Conservation (phyloP, 2,329 filamentous ascomycete genomes). For the Aspergillus aculeatus region DNA sequence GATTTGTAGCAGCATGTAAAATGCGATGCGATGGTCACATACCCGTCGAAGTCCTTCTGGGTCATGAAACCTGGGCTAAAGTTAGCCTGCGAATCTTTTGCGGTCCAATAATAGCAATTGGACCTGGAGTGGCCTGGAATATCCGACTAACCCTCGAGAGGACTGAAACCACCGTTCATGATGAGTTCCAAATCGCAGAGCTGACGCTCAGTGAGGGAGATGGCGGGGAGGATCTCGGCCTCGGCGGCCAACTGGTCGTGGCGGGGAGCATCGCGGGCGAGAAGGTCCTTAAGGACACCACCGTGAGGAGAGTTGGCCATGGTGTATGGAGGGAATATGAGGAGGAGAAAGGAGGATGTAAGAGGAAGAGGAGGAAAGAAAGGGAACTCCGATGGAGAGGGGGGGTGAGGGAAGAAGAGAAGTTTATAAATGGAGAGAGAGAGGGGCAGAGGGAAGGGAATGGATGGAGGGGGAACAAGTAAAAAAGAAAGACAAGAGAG, state of each 20-base stretch:
- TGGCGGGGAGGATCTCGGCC: constrained; percentile 80
- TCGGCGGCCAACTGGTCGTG: constrained; percentile 77
- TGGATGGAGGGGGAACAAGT: background rate
- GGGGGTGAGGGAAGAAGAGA: background rate
- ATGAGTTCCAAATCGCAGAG: constrained; percentile 97
- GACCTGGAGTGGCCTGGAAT: background rate
- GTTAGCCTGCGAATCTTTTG: constrained; percentile 10
- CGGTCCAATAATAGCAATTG: background rate
- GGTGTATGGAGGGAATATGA: constrained; percentile 15
- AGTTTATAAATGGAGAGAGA: background rate
- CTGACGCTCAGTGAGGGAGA: constrained; percentile 87
- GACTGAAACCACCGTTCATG: constrained; percentile 96
- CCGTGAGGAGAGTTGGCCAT: constrained; percentile 69
- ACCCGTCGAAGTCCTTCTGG: constrained; percentile 95
- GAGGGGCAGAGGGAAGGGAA: background rate
- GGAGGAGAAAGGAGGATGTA: constrained; percentile 9
- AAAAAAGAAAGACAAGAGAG: background rate
- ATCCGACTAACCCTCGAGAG: constrained; percentile 76
- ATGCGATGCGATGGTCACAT: constrained; percentile 36
- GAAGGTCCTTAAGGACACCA: constrained; percentile 95
- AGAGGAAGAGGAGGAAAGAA: constrained; percentile 5
- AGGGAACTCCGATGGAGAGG: background rate
- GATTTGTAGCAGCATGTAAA: background rate
- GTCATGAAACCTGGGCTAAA: constrained; percentile 78
- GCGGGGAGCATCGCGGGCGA: constrained; percentile 85